Percentiles rank a stretch among this genome's conserved stretches.
These are phyloP conservation scores for Conoideocrella luteorostrata DNA, from an alignment of 2,329 filamentous ascomycete species.

Conservation along the genomic window DNA sequence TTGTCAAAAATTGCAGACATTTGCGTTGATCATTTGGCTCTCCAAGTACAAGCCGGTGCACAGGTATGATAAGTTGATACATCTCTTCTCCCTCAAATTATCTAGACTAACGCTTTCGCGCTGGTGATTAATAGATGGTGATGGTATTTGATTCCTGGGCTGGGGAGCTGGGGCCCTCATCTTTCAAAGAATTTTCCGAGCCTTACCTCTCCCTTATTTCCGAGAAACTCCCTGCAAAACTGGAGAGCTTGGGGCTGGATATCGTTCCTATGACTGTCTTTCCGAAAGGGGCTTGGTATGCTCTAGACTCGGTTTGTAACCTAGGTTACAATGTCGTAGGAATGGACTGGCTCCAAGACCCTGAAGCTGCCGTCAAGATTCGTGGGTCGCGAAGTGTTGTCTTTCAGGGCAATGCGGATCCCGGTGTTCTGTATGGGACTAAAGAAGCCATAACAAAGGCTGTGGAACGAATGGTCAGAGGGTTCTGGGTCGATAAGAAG, in stretches of 20 bases:
- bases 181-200: slow-evolving; percentile 78
- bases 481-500: slow-evolving; percentile 73
- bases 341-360: slow-evolving; percentile 90
- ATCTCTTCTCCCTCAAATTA: not conserved
- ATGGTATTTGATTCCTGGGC: slow-evolving; percentile 99
- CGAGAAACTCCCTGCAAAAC: slow-evolving; percentile 65
- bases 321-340: slow-evolving; percentile 91
- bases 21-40: slow-evolving; percentile 88
- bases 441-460: slow-evolving; percentile 72
- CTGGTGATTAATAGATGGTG: slow-evolving; percentile 52
- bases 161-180: slow-evolving; percentile 77
- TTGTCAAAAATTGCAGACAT: slow-evolving; percentile 89
- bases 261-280: slow-evolving; percentile 95
- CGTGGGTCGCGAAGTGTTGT: slow-evolving; percentile 69
- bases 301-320: slow-evolving; percentile 78
- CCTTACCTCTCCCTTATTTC: slow-evolving; percentile 85
- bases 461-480: slow-evolving; percentile 79
- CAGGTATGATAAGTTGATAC: slow-evolving; percentile 49
- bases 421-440: slow-evolving; percentile 84
- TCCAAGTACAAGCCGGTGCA: slow-evolving; percentile 88
- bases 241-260: slow-evolving; percentile 69
- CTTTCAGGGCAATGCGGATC: slow-evolving; percentile 93
- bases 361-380: slow-evolving; percentile 73
- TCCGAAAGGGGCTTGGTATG: slow-evolving; percentile 96
- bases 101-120: not conserved